Conservation (phyloP, 352 stramenopile species). For the Pythium folliculosum region DNA sequence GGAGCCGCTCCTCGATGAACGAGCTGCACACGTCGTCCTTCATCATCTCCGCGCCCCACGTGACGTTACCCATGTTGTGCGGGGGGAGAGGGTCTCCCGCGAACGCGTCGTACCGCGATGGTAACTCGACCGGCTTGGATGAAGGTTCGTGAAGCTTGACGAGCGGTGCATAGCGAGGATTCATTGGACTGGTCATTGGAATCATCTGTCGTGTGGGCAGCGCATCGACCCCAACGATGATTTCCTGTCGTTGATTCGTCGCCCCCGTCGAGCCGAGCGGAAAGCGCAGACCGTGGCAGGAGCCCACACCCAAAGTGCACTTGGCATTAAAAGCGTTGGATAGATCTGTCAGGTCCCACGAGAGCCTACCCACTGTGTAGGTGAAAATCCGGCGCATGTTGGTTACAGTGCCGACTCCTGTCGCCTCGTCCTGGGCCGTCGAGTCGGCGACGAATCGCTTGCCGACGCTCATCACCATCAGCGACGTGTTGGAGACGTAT, state of each 20-base stretch:
- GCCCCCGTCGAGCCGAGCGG: not conserved
- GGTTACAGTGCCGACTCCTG: not conserved
- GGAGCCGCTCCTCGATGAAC: not conserved
- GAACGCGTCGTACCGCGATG: not conserved
- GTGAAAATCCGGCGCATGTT: conserved; percentile 30
- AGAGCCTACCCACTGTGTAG: conserved; percentile 23
- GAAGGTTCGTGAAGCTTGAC: not conserved
- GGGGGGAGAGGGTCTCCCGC: not conserved
- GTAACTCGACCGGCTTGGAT: not conserved
- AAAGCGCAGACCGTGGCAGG: not conserved
- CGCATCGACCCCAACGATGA: not conserved
- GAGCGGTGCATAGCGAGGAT: not conserved
- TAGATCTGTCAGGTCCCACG: conserved; percentile 23
- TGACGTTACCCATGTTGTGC: not conserved
- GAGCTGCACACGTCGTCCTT: not conserved
- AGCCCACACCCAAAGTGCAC: not conserved
- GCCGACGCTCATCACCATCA: conserved; percentile 15
- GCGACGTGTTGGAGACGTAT: not conserved
- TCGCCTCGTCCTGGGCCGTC: conserved; percentile 1
- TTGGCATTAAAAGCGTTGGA: conserved; percentile 12
- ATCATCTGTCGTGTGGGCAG: not conserved
- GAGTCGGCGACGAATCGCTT: conserved; percentile 17
- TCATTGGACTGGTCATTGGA: not conserved
- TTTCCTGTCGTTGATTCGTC: not conserved
- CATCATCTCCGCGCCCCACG: not conserved